Percentiles rank a stretch among this genome's conserved stretches.
Conservation (phyloP, 2,329 filamentous ascomycete genomes). For the Trichoderma semiorbis region DNA sequence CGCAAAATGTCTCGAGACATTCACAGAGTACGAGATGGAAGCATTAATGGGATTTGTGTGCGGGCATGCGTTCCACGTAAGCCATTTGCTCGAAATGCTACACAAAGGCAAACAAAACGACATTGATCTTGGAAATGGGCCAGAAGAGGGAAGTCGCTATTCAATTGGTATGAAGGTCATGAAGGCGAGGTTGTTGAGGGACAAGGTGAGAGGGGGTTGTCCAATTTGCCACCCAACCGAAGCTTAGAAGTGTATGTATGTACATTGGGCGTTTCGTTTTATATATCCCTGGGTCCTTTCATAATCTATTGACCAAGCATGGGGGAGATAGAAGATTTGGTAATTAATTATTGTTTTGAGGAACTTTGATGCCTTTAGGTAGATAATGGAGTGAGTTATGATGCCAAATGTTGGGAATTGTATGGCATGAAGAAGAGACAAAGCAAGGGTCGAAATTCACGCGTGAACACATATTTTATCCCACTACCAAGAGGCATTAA, state of each 20-base stretch:
- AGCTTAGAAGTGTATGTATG: constrained; percentile 8
- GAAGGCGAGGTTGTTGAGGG: constrained; percentile 72
- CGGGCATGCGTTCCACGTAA: constrained; percentile 76
- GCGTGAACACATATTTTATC: not conserved
- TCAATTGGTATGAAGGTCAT: constrained; percentile 85
- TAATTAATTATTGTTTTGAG: not conserved
- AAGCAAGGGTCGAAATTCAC: not conserved
- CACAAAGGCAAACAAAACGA: constrained; percentile 46
- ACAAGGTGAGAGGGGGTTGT: constrained; percentile 64
- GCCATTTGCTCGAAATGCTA: constrained; percentile 61
- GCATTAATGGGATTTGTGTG: constrained; percentile 78
- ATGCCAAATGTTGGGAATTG: not conserved
- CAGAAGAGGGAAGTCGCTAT: constrained; percentile 46
- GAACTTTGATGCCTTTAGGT: not conserved
- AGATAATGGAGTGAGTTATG: not conserved
- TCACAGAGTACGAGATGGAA: constrained; percentile 62
- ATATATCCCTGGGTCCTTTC: constrained; percentile 6
- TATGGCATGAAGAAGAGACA: not conserved
- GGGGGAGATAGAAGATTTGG: not conserved
- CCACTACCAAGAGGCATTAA: not conserved
- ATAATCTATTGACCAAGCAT: not conserved
- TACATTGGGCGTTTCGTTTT: constrained; percentile 8
- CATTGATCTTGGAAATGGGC: constrained; percentile 42
- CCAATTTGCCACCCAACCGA: constrained; percentile 48
- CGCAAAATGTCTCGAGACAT: constrained; percentile 54